Base-by-base conservation (phyloP, 495 filamentous ascomycete species). In the Penicillium ucsense region DNA sequence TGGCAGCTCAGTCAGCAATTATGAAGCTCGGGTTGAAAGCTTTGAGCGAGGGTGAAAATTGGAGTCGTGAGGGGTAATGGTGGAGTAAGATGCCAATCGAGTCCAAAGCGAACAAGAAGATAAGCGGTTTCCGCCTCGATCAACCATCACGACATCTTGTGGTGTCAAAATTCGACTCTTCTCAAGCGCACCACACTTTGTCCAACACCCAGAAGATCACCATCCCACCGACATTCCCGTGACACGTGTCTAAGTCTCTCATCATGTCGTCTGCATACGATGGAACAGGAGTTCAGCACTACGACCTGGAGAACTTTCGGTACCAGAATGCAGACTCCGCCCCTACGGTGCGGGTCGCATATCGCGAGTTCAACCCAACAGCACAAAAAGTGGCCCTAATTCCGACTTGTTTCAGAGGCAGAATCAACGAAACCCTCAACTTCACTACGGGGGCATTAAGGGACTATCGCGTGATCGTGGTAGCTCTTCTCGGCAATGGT, bases 401-500 rank as follows among this genome's bases (percentile, higher is more conserved):
- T 29, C 67, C 67, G 12, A 78, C 75, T 4, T 78, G 73, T 50
- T 77, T 70, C 35, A 67, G 68, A 4, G 75, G 75, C 27, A 57
- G 59, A 35, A 61, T 77, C 33, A 59, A 69, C 8, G 48, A 47
- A 0, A 75, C 73, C 5, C 51, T 67, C 9, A 71, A 58, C 43
- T 75, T 76, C 42, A 65, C 72, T 32, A 59, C 72, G 10, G 76
- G 73, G 38, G 67, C 68, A 0, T 61, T 83, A 27, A 63, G 67
- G 46, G 70, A 75, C 4, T 57, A 70, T 44, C 73, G 76, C 47
- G 80, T 85, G 41, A 71, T 85, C 45, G 69, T 84, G 47, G 68
- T 81, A 9, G 82, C 81, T 1, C 65, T 84, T 5, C 78, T 85
- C 38, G 82, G 82, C 28, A 84, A 84, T 53, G 79, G 80, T 33